These are phyloP conservation scores for Erodium texanum DNA, from an alignment of 441 rosid genomes.

Conservation along the genomic window DNA sequence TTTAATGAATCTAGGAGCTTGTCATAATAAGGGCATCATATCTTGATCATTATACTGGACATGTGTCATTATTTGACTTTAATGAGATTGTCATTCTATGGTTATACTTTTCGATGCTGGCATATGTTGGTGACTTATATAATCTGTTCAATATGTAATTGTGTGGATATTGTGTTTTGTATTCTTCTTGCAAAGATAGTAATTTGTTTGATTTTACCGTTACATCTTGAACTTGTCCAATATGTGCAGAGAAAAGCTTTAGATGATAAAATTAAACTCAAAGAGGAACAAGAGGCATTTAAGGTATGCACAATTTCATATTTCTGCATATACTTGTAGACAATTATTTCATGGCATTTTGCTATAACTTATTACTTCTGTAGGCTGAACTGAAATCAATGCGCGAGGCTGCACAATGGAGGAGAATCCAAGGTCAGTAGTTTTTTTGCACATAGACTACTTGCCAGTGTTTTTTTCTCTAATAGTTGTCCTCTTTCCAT, in stretches of 20 bases:
- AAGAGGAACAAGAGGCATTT: constrained; percentile 77
- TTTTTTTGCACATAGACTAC: background rate
- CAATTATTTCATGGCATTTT: too few relatives aligned
- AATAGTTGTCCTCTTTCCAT: too few relatives aligned
- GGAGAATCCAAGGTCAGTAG: constrained; percentile 69
- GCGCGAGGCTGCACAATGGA: constrained; percentile 95
- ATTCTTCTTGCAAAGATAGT: background rate
- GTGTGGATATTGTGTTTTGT: constrained; percentile 3
- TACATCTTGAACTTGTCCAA: background rate
- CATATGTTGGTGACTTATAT: too few relatives aligned
- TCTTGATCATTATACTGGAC: too few relatives aligned
- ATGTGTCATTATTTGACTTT: too few relatives aligned
- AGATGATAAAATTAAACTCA: constrained; percentile 81
- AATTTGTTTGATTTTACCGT: background rate
- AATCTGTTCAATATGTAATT: background rate
- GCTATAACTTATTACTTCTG: constrained; percentile 1
- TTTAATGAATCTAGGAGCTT: too few relatives aligned
- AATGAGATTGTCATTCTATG: too few relatives aligned
- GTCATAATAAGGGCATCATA: too few relatives aligned
- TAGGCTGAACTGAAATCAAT: constrained; percentile 76
- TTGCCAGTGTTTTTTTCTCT: too few relatives aligned
- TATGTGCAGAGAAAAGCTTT: constrained; percentile 59
- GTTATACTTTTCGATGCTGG: too few relatives aligned
- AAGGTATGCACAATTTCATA: constrained; percentile 43
- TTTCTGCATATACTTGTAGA: background rate